Evolutionary conservation across 495 filamentous ascomycete species (phyloP).

Genomic region (Talaromyces liani): DNA sequence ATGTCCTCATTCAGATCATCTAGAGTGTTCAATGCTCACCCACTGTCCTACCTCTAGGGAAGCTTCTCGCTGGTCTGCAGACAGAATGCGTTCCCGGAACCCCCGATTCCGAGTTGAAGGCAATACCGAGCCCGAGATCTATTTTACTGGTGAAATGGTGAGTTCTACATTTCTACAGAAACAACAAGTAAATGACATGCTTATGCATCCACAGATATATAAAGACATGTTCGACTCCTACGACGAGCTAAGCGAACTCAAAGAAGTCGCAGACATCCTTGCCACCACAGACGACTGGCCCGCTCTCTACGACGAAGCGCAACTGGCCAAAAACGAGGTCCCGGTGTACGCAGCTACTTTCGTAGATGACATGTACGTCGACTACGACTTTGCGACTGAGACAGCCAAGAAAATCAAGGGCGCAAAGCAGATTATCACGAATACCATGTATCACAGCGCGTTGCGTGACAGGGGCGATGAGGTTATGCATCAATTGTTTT

Average conservation of each 20-base stretch:
- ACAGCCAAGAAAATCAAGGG: slow-evolving; percentile 71
- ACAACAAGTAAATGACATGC: background rate
- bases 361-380: slow-evolving; percentile 92
- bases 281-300: slow-evolving; percentile 64
- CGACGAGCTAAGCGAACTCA: slow-evolving; percentile 58
- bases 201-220: slow-evolving; percentile 43
- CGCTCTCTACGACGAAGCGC: slow-evolving; percentile 63
- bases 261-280: slow-evolving; percentile 59
- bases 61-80: slow-evolving; percentile 58
- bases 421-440: slow-evolving; percentile 77
- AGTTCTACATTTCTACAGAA: background rate
- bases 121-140: slow-evolving; percentile 46
- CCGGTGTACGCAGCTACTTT: slow-evolving; percentile 86
- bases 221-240: slow-evolving; percentile 74
- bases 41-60: slow-evolving; percentile 19
- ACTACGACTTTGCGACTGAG: slow-evolving; percentile 61
- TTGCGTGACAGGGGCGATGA: slow-evolving; percentile 65
- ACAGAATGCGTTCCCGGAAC: slow-evolving; percentile 36
- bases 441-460: slow-evolving; percentile 79
- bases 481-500: slow-evolving; percentile 62
- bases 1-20: slow-evolving; percentile 9
- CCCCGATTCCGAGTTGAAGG: slow-evolving; percentile 37
- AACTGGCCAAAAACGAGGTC: slow-evolving; percentile 70
- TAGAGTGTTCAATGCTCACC: background rate
- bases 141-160: slow-evolving; percentile 88